phyloP scores from a whole-genome alignment of 2,329 filamentous ascomycete species.

The Paradendryphiella salina region DNA sequence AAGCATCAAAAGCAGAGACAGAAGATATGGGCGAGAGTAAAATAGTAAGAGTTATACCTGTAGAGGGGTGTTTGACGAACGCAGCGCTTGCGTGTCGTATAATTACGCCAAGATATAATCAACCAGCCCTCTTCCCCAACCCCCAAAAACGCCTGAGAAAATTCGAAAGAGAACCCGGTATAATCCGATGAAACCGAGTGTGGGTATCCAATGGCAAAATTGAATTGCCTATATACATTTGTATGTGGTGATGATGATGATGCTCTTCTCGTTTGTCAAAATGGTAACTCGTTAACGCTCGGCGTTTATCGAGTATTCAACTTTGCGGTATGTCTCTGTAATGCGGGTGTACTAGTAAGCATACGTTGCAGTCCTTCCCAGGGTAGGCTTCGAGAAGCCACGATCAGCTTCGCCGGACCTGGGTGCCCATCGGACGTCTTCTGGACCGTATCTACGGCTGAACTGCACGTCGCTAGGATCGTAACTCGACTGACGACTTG shows the following conservation, averaged over 20 bases:
- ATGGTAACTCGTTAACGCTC: too few species aligned
- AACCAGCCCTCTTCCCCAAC: background rate
- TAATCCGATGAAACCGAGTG: slow-evolving; percentile 1
- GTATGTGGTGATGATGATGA: background rate
- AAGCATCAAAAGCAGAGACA: background rate
- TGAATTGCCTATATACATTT: slow-evolving; percentile 7
- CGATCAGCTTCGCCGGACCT: slow-evolving; percentile 28
- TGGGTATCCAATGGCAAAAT: slow-evolving; percentile 11
- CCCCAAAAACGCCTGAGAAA: slow-evolving; percentile 5
- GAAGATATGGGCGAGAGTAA: background rate
- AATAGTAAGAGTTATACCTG: background rate
- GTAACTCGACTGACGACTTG: slow-evolving; percentile 37
- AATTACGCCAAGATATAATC: background rate
- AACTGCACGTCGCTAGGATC: slow-evolving; percentile 40
- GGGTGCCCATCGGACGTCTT: slow-evolving; percentile 44
- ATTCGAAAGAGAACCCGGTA: slow-evolving; percentile 1
- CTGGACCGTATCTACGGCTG: slow-evolving; percentile 35
- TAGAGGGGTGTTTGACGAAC: background rate
- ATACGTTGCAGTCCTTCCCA: slow-evolving; percentile 34
- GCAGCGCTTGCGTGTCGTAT: slow-evolving; percentile 16
- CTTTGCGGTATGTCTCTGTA: background rate
- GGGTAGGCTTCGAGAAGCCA: slow-evolving; percentile 30
- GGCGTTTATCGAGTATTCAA: too few species aligned
- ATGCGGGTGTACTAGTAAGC: slow-evolving; percentile 31
- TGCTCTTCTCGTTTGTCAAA: background rate